Evolutionary conservation across 2,329 filamentous ascomycete species (phyloP), one percentile per base, ranked within the genome.

Genomic region (Lecanoromycetidae sp.): DNA sequence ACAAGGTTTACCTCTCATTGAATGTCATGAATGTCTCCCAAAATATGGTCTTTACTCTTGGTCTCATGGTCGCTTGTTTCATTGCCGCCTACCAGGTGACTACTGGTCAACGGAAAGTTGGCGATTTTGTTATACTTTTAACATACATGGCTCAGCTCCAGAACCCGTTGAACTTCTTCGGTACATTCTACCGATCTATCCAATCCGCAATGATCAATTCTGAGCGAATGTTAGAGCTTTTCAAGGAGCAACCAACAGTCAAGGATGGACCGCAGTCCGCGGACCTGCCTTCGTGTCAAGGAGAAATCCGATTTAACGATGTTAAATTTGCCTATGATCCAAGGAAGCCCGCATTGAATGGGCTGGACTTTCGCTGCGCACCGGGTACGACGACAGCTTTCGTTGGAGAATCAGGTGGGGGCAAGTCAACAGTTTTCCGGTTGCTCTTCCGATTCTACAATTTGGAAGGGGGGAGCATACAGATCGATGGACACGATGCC

Each of bases 371-470:
- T 64, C 80, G 82, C 53, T 95, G 88, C 63, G 69, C 71, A 15
- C 88, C 91, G 2, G 91, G 91, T 44, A 95, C 87, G 1, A 96
- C 88, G 0, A 98, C 90, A 5, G 91, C 91, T 0, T 81, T 98
- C 54, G 91, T 98, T 15, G 91, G 91, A 54, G 90, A 96, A 63
- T 96, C 90, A 26, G 91, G 91, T 37, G 91, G 91, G 50, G 91
- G 91, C 55, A 98, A 98, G 65, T 96, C 90, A 2, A 98, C 91
- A 0, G 77, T 98, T 22, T 95, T 98, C 71, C 83, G 91, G 42
- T 76, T 96, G 40, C 80, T 98, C 62, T 96, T 94, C 72, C 84
- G 91, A 15, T 98, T 95, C 66, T 98, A 96, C 70, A 93, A 95
- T 60, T 78, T 82, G 46, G 73, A 80, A 44, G 75, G 79, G 43